These are phyloP conservation scores for Gaertneriomyces semiglobifer DNA, from an alignment of 192 early-diverging fungal genomes.

Conservation along the genomic window DNA sequence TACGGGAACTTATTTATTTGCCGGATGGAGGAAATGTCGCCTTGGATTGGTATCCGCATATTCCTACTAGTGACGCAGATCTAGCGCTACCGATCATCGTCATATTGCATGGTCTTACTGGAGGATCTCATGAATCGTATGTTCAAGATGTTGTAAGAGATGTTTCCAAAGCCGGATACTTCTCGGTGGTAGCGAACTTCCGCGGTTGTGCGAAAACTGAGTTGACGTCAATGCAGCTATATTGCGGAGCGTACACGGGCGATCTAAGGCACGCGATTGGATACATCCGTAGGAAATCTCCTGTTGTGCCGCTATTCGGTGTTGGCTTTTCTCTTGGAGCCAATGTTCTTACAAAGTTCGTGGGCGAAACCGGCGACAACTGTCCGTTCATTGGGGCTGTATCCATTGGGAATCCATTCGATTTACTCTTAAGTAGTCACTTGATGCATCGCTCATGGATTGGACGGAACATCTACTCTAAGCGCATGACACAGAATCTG, in stretches of 20 bases:
- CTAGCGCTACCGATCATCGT: conserved; percentile 68
- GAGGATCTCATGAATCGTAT: conserved; percentile 88
- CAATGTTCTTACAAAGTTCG: conserved; percentile 87
- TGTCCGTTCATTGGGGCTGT: conserved; percentile 73
- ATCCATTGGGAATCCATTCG: conserved; percentile 85
- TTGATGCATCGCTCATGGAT: conserved; percentile 50
- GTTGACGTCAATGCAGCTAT: conserved; percentile 74
- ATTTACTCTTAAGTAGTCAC: conserved; percentile 57
- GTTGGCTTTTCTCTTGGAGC: conserved; percentile 90
- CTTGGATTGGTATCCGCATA: conserved; percentile 80
- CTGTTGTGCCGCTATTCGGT: conserved; percentile 67
- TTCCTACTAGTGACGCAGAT: conserved; percentile 43
- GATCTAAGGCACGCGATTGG: conserved; percentile 66
- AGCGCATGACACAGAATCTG: conserved; percentile 54
- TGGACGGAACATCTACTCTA: conserved; percentile 58
- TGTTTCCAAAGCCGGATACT: conserved; percentile 44
- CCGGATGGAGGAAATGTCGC: conserved; percentile 83
- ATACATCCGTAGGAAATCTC: conserved; percentile 52
- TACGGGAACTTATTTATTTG: conserved; percentile 53
- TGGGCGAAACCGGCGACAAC: conserved; percentile 75
- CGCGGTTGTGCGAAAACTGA: conserved; percentile 84
- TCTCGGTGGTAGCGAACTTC: conserved; percentile 82
- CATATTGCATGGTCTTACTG: conserved; percentile 86
- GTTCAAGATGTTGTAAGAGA: conserved; percentile 65
- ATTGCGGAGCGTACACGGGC: conserved; percentile 76